phyloP scores from a whole-genome alignment of 371 early-diverging fungal genomes.

The Lichtheimia ramosa region DNA sequence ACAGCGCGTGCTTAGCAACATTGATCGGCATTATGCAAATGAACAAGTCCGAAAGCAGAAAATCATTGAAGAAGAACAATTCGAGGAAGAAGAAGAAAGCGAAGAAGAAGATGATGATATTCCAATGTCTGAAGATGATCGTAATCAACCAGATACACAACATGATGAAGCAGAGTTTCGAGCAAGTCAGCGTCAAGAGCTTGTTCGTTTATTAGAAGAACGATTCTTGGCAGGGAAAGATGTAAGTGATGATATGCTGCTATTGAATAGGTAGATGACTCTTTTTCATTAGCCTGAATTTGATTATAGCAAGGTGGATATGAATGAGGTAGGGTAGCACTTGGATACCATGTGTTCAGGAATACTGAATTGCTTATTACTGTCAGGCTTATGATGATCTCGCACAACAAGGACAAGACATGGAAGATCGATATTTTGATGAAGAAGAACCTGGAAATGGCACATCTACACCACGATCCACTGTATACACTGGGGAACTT shows the following conservation, averaged over 20 bases:
- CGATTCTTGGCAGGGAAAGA: constrained; percentile 50
- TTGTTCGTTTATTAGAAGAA: constrained; percentile 46
- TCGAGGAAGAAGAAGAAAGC: constrained; percentile 54
- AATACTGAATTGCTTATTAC: background rate
- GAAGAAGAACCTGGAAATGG: constrained; percentile 23
- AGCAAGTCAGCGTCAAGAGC: constrained; percentile 36
- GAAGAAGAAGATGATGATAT: constrained; percentile 24
- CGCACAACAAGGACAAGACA: constrained; percentile 37
- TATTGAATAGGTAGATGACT: too few species aligned
- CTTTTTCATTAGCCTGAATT: constrained; percentile 27
- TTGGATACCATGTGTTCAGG: background rate
- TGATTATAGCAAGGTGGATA: constrained; percentile 42
- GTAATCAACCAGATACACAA: background rate
- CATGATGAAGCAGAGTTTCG: constrained; percentile 18
- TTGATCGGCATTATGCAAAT: constrained; percentile 35
- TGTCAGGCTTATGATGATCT: constrained; percentile 36
- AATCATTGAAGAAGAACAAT: constrained; percentile 39
- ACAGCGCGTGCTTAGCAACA: constrained; percentile 40
- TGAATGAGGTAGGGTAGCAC: constrained; percentile 29
- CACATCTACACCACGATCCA: background rate
- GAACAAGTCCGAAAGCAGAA: constrained; percentile 33
- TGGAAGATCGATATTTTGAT: constrained; percentile 52
- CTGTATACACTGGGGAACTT: constrained; percentile 21
- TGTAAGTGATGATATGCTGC: constrained; percentile 30
- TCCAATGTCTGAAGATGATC: constrained; percentile 13